Conservation (phyloP, 1,284 basidiomycete species). For the Pyrrhoderma lamaoense region DNA sequence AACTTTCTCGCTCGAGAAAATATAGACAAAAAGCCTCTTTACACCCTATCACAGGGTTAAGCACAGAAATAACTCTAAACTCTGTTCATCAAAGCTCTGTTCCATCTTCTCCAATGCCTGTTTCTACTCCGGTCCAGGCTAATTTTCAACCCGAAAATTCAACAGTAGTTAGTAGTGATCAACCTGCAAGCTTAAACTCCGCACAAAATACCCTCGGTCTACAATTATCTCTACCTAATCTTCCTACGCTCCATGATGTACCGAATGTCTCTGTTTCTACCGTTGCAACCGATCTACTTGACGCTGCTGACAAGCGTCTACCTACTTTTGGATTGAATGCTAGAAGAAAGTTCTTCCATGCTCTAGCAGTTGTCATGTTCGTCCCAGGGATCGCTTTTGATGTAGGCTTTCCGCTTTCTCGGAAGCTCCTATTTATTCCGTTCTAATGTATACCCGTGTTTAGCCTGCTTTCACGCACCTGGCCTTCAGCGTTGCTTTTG, state of each 20-base stretch:
- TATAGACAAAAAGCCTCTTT: constrained; percentile 34
- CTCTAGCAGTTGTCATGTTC: constrained; percentile 92
- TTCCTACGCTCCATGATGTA: constrained; percentile 23
- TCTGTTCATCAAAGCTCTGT: neutral
- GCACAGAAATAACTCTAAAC: neutral
- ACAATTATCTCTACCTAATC: constrained; percentile 43
- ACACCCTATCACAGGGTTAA: constrained; percentile 2
- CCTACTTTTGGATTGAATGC: constrained; percentile 90
- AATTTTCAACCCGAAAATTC: neutral
- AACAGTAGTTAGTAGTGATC: neutral
- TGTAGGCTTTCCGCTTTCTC: constrained; percentile 45
- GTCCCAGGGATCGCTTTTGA: constrained; percentile 89
- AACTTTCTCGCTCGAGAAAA: constrained; percentile 68
- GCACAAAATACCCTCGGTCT: constrained; percentile 31
- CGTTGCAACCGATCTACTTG: constrained; percentile 76
- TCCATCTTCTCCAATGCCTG: neutral
- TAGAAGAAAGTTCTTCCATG: constrained; percentile 97
- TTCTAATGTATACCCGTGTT: neutral
- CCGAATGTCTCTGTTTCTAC: constrained; percentile 47
- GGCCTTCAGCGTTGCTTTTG: constrained; percentile 89
- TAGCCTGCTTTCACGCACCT: constrained; percentile 95
- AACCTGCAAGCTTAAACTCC: constrained; percentile 18
- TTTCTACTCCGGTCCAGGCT: neutral
- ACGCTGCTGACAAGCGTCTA: constrained; percentile 81
- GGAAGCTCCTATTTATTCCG: constrained; percentile 9